Evolutionary conservation across 2,329 filamentous ascomycete genomes (phyloP), one percentile per base, ranked within the genome.

Genomic region (Diaporthe capsici): DNA sequence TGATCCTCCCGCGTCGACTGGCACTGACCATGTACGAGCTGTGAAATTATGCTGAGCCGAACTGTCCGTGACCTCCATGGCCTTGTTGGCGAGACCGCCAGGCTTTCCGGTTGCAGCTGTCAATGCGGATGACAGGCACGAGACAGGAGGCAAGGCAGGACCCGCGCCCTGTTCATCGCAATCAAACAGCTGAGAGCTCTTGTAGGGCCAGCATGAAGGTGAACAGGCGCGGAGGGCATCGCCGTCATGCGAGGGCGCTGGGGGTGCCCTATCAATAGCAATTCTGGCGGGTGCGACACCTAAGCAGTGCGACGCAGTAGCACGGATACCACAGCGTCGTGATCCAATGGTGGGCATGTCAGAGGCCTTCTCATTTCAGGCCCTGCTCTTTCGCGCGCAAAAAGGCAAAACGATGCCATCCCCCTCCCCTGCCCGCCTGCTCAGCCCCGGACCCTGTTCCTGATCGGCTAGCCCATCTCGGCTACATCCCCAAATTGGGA

Each of bases 401-500:
- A 68, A 68, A 68, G 65, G 47, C 47, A 68, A 68, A 68, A 68
- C 65, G 65, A 68, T 25, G 47, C 47, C 44, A 68, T 51, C 28
- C 63, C 63, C 47, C 31, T 39, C 63, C 63, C 63, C 63, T 53
- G 63, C 63, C 20, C 6, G 13, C 8, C 31, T 28, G 47, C 65
- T 37, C 47, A 68, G 65, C 65, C 65, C 65, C 49, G 49, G 65
- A 31, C 65, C 65, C 22, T 70, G 65, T 53, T 55, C 47, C 49
- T 70, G 65, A 70, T 70, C 65, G 49, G 49, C 65, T 70, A 70
- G 65, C 47, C 65, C 65, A 70, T 70, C 65, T 70, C 65, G 65
- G 65, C 65, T 70, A 55, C 65, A 70, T 39, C 47, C 65, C 65
- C 65, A 70, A 25, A 70, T 70, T 70, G 37, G 65, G 65, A 70